These are phyloP conservation scores for Juglanconis juglandina DNA, from an alignment of 2,329 filamentous ascomycete genomes.

Conservation along the genomic window DNA sequence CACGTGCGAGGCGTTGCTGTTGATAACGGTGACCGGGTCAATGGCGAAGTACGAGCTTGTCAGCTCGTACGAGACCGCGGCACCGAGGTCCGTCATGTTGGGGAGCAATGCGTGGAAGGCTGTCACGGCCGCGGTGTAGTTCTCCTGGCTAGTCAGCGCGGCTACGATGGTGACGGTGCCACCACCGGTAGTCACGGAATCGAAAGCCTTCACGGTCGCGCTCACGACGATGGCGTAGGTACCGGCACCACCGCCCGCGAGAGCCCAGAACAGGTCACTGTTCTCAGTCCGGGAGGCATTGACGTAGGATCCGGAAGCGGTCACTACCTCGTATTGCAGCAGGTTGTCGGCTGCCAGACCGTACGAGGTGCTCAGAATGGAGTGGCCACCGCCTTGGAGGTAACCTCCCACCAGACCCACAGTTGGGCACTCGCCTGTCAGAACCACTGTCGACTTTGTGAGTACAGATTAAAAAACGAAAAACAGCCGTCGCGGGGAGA, in stretches of 20 bases:
- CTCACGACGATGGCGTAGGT: slow-evolving; percentile 33
- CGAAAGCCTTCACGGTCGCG: slow-evolving; percentile 23
- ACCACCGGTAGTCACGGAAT: slow-evolving; percentile 19
- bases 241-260: slow-evolving; percentile 40
- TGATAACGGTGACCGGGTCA: slow-evolving; percentile 27
- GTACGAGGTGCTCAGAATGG: slow-evolving; percentile 46
- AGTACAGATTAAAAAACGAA: not conserved
- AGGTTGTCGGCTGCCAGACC: slow-evolving; percentile 48
- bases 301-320: slow-evolving; percentile 38
- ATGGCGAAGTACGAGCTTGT: slow-evolving; percentile 21
- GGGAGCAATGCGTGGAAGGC: slow-evolving; percentile 24
- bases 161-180: slow-evolving; percentile 20
- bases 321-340: slow-evolving; percentile 46
- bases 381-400: slow-evolving; percentile 51
- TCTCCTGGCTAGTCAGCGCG: slow-evolving; percentile 21
- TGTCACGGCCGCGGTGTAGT: slow-evolving; percentile 22
- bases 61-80: slow-evolving; percentile 24
- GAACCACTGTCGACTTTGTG: slow-evolving; percentile 20
- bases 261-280: slow-evolving; percentile 47
- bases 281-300: slow-evolving; percentile 39
- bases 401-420: slow-evolving; percentile 49
- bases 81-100: slow-evolving; percentile 24
- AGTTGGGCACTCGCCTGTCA: slow-evolving; percentile 27
- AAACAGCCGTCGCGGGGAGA: not conserved
- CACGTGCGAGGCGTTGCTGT: slow-evolving; percentile 25